Base-by-base conservation (phyloP, 2,329 filamentous ascomycete genomes). In the Fusarium heterosporum region DNA sequence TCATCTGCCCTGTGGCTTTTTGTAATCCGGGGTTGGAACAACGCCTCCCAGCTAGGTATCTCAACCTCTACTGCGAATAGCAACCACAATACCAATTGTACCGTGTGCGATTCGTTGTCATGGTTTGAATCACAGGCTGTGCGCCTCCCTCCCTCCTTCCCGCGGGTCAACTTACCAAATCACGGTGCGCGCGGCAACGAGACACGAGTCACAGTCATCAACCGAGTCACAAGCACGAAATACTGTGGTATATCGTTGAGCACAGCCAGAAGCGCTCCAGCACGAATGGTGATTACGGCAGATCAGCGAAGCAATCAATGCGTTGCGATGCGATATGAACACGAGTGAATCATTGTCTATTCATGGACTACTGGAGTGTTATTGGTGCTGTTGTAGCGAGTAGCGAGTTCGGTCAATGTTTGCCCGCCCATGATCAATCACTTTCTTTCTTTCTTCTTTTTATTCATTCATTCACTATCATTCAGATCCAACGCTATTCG, bases 181-280 rank as follows among this genome's bases (percentile, higher is more conserved):
- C 61, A 64, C 61, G 54, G 60, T 60, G 60, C 47, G 54, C 29
- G 54, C 61, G 60, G 54, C 47, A 55, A 55, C 36, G 54, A 46
- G 47, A 55, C 60, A 54, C 60, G 61, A 54, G 51, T 61, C 63
- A 58, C 62, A 63, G 57, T 63, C 63, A 66, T 66, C 61, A 66
- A 40, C 29, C 36, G 39, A 66, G 53, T 64, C 60, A 64, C 61
- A 64, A 64, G 61, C 62, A 52, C n/a, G 32, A 26, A 38, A 22
- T 30, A 38, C 47, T 16, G 26, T 28, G 22, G 14, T 42, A 28
- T 36, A 36, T n/a, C 34, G 34, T n/a, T n/a, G n/a, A 41, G 53
- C 59, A 59, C 53, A 65, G 61, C 59, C 39, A 48, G 55, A 40
- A 55, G 32, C 55, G 47, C 47, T 56, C 32, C 58, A 9, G 11